Conservation (phyloP, 2,329 filamentous ascomycete species). For the Arthroderma uncinatum region DNA sequence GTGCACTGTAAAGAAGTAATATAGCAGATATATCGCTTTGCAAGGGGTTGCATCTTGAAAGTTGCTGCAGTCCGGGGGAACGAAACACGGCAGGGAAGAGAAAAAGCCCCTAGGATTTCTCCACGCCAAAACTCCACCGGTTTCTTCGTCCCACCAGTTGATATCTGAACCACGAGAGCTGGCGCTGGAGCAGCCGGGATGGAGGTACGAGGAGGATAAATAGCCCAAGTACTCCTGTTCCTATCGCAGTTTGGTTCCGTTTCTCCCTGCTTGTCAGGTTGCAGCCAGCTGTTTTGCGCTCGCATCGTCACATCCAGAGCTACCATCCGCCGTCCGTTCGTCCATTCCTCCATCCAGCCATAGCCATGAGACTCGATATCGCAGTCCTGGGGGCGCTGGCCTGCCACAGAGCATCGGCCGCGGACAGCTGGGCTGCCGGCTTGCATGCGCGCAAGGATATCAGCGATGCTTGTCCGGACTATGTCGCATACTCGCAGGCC, state of each 20-base stretch:
- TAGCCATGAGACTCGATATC: not conserved
- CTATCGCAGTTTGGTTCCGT: not conserved
- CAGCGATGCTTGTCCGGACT: conserved; percentile 20
- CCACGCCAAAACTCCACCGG: not conserved
- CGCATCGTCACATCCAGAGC: too few species aligned
- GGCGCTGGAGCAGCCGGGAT: not conserved
- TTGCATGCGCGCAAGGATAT: not conserved
- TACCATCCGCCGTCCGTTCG: too few species aligned
- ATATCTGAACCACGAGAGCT: not conserved
- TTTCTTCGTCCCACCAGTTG: not conserved
- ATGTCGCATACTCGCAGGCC: conserved; percentile 20
- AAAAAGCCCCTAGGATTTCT: not conserved
- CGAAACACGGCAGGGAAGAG: not conserved
- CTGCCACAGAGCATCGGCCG: not conserved
- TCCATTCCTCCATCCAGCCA: too few species aligned
- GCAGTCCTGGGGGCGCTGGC: not conserved
- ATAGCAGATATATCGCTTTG: not conserved
- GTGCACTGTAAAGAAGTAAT: not conserved
- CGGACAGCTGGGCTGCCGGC: not conserved
- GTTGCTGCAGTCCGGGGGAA: not conserved
- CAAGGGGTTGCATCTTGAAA: too few species aligned
- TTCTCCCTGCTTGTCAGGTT: too few species aligned
- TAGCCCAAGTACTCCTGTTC: not conserved
- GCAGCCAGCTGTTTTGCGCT: too few species aligned
- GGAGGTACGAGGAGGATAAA: conserved; percentile 1